Base-by-base conservation (phyloP, 1,284 basidiomycete genomes). In the Prillingera fragicola region DNA sequence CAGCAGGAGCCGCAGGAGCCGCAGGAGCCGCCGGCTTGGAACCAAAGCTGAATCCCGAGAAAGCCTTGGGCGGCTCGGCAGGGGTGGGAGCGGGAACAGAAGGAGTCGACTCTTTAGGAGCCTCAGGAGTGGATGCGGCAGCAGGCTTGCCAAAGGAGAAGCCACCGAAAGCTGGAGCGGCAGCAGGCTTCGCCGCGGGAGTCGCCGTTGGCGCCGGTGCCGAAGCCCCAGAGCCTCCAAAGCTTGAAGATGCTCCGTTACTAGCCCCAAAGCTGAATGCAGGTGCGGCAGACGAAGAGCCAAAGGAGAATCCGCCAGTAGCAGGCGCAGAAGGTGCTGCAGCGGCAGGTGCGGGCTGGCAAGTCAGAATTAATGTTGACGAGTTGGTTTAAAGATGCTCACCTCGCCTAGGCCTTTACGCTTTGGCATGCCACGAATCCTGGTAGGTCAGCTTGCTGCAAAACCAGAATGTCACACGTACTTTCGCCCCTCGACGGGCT, bases 371-470 rank as follows among this genome's bases (percentile, higher is more conserved):
- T n/a, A n/a, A n/a, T n/a, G n/a, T n/a, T n/a, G n/a, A n/a, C n/a
- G n/a, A n/a, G n/a, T n/a, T n/a, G n/a, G n/a, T n/a, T n/a, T n/a
- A n/a, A 51, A 26, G 10, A 18, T 6, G 38, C 41, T 17, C 22
- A 44, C 44, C 5, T 28, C 37, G n/a, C 51, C 55, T 15, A 62
- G 25, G n/a, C 61, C 62, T 47, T 56, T 56, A 9, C 65, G 57
- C 50, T 69, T 69, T 8, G 73, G 73, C 44, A 74, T 38, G 3
- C 69, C 70, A 29, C 71, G 62, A 25, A 74, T 70, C 38, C 73
- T 74, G 49, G 5, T 23, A 17, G n/a, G 19, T 33, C 21, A 53
- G 25, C 18, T 29, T 10, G 29, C 22, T 13, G n/a, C 18, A 8
- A 10, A 28, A 14, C 18, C 6, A 15, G n/a, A 12, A 7, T 10